Percentiles rank a stretch among this genome's conserved stretches.
Conservation (phyloP, 805 yeast species). For the Wickerhamiella kurtzmanii region DNA sequence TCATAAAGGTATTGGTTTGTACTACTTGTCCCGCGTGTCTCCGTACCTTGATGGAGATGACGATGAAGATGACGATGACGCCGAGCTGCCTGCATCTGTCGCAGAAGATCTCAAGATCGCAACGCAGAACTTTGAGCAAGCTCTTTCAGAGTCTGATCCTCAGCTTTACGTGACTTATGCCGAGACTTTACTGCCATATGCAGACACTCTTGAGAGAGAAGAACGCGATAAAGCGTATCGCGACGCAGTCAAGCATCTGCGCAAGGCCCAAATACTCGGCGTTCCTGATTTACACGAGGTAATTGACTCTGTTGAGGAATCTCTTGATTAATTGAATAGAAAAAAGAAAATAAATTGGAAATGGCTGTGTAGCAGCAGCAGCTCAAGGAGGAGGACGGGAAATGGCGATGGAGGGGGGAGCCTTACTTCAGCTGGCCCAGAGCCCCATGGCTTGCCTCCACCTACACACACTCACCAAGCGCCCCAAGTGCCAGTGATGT, state of each 20-base stretch:
- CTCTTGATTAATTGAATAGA: background rate
- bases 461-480: background rate
- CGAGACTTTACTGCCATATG: constrained; percentile 70
- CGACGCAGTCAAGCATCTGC: constrained; percentile 43
- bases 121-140: constrained; percentile 39
- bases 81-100: constrained; percentile 7
- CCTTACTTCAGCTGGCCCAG: background rate
- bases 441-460: background rate
- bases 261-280: constrained; percentile 24
- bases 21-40: constrained; percentile 21
- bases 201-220: constrained; percentile 56
- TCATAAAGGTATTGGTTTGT: constrained; percentile 24
- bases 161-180: constrained; percentile 73
- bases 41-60: constrained; percentile 21
- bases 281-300: constrained; percentile 26
- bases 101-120: constrained; percentile 36
- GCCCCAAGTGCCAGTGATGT: constrained; percentile 8
- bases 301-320: constrained; percentile 24
- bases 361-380: no score
- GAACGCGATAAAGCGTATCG: constrained; percentile 56
- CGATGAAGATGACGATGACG: constrained; percentile 16
- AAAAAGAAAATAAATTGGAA: no score
- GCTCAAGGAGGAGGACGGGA: no score
- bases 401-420: no score
- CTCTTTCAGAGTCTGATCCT: constrained; percentile 62